phyloP scores from a whole-genome alignment of 2,329 filamentous ascomycete species.

The Trichoderma sp. region DNA sequence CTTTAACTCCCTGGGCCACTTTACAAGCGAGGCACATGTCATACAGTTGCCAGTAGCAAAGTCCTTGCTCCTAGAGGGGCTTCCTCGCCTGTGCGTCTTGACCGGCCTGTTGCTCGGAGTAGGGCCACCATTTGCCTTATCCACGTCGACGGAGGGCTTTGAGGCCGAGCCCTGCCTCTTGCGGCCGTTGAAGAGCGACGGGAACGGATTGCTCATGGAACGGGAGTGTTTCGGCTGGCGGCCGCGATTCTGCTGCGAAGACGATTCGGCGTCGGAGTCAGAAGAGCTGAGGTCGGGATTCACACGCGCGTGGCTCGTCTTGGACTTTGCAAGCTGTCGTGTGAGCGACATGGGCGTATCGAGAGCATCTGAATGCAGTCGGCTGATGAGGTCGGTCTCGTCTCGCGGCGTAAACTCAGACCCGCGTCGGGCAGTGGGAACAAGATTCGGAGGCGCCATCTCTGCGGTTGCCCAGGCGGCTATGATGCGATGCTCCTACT shows the following conservation, averaged over 20 bases:
- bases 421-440: slow-evolving; percentile 25
- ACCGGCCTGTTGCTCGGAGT: slow-evolving; percentile 21
- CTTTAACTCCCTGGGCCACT: slow-evolving; percentile 70
- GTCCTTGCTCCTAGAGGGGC: slow-evolving; percentile 46
- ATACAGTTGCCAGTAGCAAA: slow-evolving; percentile 73
- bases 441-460: slow-evolving; percentile 35
- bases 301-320: slow-evolving; percentile 24
- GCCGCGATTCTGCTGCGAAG: slow-evolving; percentile 22
- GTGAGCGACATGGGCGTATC: slow-evolving; percentile 32
- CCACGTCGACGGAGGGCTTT: slow-evolving; percentile 34
- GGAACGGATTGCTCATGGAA: slow-evolving; percentile 78
- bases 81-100: slow-evolving; percentile 34
- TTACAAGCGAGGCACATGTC: slow-evolving; percentile 77
- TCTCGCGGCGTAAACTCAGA: slow-evolving; percentile 26
- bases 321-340: slow-evolving; percentile 29
- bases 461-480: slow-evolving; percentile 21
- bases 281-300: slow-evolving; percentile 44
- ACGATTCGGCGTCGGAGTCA: slow-evolving; percentile 40
- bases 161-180: slow-evolving; percentile 49
- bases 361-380: slow-evolving; percentile 36
- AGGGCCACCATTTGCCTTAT: slow-evolving; percentile 28
- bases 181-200: slow-evolving; percentile 61
- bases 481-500: slow-evolving; percentile 17
- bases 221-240: slow-evolving; percentile 36
- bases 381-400: slow-evolving; percentile 36